These are phyloP conservation scores for Solanum pinnatisectum DNA, from an alignment of 257 asterid species.

Conservation along the genomic window DNA sequence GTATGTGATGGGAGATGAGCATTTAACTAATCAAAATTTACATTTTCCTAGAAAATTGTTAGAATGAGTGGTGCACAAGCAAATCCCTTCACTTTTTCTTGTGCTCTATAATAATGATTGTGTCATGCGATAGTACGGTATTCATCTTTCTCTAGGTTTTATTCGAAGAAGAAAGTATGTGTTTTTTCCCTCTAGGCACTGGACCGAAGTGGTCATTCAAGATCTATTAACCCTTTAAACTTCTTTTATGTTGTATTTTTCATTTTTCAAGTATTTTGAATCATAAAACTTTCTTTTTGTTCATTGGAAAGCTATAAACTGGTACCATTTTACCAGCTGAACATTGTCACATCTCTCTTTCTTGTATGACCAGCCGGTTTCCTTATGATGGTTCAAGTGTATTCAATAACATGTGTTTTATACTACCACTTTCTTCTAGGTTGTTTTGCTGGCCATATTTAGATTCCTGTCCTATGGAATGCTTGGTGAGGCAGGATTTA, in stretches of 20 bases:
- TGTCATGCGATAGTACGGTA: background rate
- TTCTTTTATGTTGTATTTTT: background rate
- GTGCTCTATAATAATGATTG: background rate
- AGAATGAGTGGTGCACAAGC: background rate
- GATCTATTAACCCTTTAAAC: background rate
- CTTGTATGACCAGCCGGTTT: background rate
- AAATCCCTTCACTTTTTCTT: background rate
- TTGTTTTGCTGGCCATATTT: background rate
- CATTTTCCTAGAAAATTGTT: background rate
- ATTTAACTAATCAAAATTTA: background rate
- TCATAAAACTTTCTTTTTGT: background rate
- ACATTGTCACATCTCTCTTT: background rate
- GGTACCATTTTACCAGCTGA: background rate
- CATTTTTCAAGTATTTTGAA: background rate
- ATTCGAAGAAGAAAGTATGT: background rate
- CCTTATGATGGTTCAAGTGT: background rate
- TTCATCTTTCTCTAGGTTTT: background rate
- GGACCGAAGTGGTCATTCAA: background rate
- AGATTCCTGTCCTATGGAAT: conserved; percentile 2
- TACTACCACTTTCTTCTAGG: background rate
- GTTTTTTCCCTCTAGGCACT: background rate
- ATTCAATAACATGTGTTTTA: background rate
- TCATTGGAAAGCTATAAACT: background rate
- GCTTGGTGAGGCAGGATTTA: conserved; percentile 10
- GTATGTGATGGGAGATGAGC: background rate